Conservation (phyloP, 2,329 filamentous ascomycete species). For the Monilinia polystroma region DNA sequence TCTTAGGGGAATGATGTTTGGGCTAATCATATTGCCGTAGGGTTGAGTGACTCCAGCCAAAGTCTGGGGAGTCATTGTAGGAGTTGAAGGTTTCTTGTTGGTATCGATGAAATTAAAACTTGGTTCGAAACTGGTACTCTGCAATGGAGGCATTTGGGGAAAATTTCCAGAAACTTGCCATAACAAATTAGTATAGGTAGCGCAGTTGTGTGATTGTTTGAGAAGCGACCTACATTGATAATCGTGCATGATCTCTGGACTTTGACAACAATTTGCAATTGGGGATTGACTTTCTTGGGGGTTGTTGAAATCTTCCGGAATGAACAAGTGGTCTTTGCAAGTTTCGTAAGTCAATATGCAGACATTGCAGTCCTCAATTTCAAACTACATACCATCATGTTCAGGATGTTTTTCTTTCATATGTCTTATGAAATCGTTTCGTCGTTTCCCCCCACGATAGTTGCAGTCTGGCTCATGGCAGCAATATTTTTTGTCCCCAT, state of each 20-base stretch:
- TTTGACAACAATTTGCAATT: neutral
- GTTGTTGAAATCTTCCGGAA: constrained; percentile 19
- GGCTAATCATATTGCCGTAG: neutral
- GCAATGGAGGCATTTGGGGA: neutral
- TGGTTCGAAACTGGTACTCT: neutral
- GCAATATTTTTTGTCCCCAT: constrained; percentile 20
- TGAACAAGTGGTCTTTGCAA: constrained; percentile 17
- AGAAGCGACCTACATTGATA: neutral
- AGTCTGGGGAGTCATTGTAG: neutral
- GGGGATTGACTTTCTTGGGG: constrained; percentile 7
- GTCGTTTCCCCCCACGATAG: constrained; percentile 20
- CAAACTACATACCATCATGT: constrained; percentile 18
- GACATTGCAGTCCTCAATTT: neutral
- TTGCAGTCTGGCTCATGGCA: constrained; percentile 22
- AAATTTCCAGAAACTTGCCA: neutral
- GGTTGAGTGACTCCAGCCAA: neutral
- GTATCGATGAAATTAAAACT: neutral
- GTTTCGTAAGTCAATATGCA: neutral
- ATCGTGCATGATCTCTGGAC: neutral
- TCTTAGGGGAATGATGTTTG: neutral
- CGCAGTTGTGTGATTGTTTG: neutral
- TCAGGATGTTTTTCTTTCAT: constrained; percentile 22
- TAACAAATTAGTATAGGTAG: neutral
- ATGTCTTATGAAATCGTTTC: constrained; percentile 19
- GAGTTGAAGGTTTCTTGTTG: neutral